A percentile compares a stretch with the other conserved stretches of the same genome.
These are phyloP conservation scores for Venturia pyrina DNA, from an alignment of 2,329 filamentous ascomycete species.

Conservation along the genomic window DNA sequence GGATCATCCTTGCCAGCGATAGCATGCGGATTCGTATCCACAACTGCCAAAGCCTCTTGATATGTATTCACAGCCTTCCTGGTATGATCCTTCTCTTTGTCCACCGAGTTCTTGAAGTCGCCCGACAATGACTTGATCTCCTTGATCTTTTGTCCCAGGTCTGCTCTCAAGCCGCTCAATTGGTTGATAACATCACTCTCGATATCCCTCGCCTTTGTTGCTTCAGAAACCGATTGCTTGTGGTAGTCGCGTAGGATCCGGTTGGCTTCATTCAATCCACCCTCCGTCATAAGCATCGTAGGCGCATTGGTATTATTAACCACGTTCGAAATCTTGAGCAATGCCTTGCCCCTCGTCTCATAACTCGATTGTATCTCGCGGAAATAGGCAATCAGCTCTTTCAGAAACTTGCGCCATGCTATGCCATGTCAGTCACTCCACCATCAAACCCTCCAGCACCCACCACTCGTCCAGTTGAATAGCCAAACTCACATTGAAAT, in stretches of 20 bases:
- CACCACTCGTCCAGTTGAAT: not conserved
- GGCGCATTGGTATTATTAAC: constrained; percentile 72
- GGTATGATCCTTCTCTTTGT: constrained; percentile 86
- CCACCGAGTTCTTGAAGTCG: constrained; percentile 94
- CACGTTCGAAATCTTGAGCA: constrained; percentile 73
- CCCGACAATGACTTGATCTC: constrained; percentile 90
- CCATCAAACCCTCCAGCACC: too few species aligned
- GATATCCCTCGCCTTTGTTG: constrained; percentile 81
- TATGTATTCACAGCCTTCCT: constrained; percentile 67
- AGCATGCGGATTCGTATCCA: constrained; percentile 64
- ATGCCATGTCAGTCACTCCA: constrained; percentile 7
- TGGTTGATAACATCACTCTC: constrained; percentile 86
- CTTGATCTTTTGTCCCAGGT: constrained; percentile 93
- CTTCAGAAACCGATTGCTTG: constrained; percentile 66
- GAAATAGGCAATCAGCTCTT: constrained; percentile 90
- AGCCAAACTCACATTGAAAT: constrained; percentile 62
- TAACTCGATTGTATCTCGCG: constrained; percentile 85
- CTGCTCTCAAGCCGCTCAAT: constrained; percentile 72
- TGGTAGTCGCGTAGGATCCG: constrained; percentile 75
- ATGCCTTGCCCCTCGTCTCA: constrained; percentile 71
- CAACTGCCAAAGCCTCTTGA: constrained; percentile 71
- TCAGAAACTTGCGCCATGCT: constrained; percentile 94
- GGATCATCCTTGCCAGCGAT: constrained; percentile 85
- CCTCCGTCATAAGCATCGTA: constrained; percentile 63
- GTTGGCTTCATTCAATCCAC: constrained; percentile 80